A percentile compares a stretch with the other conserved stretches of the same genome.
These are phyloP conservation scores for Coemansia sp. DNA, from an alignment of 192 early-diverging fungal genomes.

Conservation along the genomic window DNA sequence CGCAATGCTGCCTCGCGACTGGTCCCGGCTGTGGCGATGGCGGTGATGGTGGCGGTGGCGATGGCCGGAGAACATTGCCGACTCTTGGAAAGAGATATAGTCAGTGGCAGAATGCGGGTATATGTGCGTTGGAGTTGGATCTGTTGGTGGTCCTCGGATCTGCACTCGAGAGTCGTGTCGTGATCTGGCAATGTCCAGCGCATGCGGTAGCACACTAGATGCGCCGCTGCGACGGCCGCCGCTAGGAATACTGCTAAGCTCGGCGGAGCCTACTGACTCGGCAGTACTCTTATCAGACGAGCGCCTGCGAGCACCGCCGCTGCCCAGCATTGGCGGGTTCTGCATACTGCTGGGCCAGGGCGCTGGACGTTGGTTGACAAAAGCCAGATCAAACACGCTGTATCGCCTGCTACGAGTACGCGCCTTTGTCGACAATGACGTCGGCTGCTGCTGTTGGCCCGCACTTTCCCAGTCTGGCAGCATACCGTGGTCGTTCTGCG, in stretches of 20 bases:
- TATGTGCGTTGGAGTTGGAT: not conserved
- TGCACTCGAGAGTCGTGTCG: constrained; percentile 8
- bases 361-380: constrained; percentile 27
- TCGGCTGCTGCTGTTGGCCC: constrained; percentile 20
- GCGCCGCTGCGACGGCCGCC: constrained; percentile 8
- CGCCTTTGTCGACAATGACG: constrained; percentile 11
- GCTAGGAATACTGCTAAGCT: constrained; percentile 11
- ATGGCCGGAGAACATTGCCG: not conserved
- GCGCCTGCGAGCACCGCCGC: constrained; percentile 1
- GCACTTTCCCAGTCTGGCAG: constrained; percentile 37
- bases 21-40: constrained; percentile 3
- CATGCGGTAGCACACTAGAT: constrained; percentile 13
- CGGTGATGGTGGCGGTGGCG: not conserved
- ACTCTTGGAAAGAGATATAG: constrained; percentile 1
- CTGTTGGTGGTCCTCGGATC: not conserved
- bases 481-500: constrained; percentile 10
- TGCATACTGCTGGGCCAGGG: constrained; percentile 10
- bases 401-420: constrained; percentile 36
- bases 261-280: not conserved
- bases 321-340: constrained; percentile 5
- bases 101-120: not conserved
- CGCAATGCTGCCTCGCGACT: not conserved
- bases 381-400: constrained; percentile 52
- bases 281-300: constrained; percentile 6
- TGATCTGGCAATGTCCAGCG: constrained; percentile 5